phyloP scores from a whole-genome alignment of 176 grass and related monocot genomes.

The Neostapfia colusana region DNA sequence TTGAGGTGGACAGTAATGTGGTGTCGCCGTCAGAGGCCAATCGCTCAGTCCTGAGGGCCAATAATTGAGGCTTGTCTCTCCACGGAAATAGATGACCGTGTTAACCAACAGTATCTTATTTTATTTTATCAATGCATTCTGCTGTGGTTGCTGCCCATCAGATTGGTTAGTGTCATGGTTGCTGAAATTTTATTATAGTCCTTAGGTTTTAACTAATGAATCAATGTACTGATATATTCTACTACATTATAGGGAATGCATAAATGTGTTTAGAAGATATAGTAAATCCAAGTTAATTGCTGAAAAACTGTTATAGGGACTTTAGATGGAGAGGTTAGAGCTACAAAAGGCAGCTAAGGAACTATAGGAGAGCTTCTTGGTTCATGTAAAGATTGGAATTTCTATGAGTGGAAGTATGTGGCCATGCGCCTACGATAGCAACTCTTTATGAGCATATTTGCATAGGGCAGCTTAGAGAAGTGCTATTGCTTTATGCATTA shows the following conservation, averaged over 20 bases:
- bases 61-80: conserved; percentile 22
- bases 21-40: conserved; percentile 28
- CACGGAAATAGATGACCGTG: not conserved
- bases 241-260: not conserved
- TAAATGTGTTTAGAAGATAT: not conserved
- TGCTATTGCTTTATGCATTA: not conserved
- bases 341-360: not conserved
- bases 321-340: too few species aligned
- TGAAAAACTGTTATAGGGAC: not conserved
- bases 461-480: conserved; percentile 10
- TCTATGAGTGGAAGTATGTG: too few species aligned
- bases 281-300: not conserved
- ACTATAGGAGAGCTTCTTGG: not conserved
- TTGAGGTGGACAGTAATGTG: conserved; percentile 30
- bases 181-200: not conserved
- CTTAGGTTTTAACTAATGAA: not conserved
- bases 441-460: not conserved
- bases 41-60: conserved; percentile 8
- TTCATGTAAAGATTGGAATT: conserved; percentile 14
- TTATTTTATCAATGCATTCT: conserved; percentile 12
- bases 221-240: conserved; percentile 1
- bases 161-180: not conserved
- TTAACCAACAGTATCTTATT: not conserved
- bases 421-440: not conserved
- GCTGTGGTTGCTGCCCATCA: conserved; percentile 20